A percentile compares a stretch with the other conserved stretches of the same genome.
These are phyloP conservation scores for Stephania yunnanensis DNA, from an alignment of 164 flowering plant species.

Conservation along the genomic window DNA sequence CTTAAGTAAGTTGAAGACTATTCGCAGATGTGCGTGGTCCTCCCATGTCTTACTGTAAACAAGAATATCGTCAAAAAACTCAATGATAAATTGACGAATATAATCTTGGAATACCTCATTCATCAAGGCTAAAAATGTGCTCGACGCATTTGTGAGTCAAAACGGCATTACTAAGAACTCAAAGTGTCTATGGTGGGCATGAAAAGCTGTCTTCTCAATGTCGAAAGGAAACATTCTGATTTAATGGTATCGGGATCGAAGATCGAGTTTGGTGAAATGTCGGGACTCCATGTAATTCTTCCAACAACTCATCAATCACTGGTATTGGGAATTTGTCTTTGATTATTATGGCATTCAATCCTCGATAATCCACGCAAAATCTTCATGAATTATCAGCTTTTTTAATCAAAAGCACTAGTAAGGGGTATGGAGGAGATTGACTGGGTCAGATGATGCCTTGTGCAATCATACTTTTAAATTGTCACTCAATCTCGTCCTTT, in stretches of 20 bases:
- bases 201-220: neutral
- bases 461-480: neutral
- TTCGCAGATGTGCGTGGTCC: constrained; percentile 2
- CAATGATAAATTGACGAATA: neutral
- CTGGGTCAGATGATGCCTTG: neutral
- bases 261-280: neutral
- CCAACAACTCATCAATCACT: neutral
- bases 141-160: neutral
- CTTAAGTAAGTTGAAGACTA: neutral
- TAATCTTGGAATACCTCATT: neutral
- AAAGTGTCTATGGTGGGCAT: neutral
- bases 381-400: neutral
- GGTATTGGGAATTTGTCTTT: constrained; percentile 1
- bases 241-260: neutral
- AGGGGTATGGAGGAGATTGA: neutral
- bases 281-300: neutral
- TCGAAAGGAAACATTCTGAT: neutral
- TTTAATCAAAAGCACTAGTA: neutral
- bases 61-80: neutral
- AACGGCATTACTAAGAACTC: neutral
- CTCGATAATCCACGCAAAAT: neutral
- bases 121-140: neutral
- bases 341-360: neutral
- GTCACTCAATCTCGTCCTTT: neutral
- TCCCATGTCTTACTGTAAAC: neutral